Percentiles rank a stretch among this genome's conserved stretches.
Evolutionary conservation across 2,329 filamentous ascomycete genomes (phyloP).

Genomic region (Aspergillus eucalypticola): DNA sequence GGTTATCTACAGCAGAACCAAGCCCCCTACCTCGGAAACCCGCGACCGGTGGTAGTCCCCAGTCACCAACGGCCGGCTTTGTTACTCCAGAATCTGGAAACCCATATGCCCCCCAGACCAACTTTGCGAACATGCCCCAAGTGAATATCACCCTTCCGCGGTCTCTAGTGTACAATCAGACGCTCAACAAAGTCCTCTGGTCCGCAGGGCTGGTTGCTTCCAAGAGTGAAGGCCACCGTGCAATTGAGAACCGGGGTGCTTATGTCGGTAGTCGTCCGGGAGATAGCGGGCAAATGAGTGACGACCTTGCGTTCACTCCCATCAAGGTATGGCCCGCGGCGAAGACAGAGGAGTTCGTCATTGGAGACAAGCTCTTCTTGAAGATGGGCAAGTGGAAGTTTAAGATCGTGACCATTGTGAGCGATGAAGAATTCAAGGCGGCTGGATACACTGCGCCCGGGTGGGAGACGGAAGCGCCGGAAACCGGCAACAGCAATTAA

Average conservation of each 20-base stretch:
- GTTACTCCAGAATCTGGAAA: slow-evolving; percentile 40
- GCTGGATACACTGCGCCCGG: slow-evolving; percentile 51
- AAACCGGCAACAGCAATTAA: not conserved
- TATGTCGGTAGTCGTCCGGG: slow-evolving; percentile 50
- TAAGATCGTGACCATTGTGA: slow-evolving; percentile 57
- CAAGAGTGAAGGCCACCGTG: slow-evolving; percentile 53
- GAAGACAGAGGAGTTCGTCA: slow-evolving; percentile 51
- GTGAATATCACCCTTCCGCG: slow-evolving; percentile 48
- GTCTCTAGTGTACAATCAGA: slow-evolving; percentile 51
- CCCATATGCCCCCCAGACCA: slow-evolving; percentile 40
- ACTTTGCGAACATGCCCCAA: slow-evolving; percentile 40
- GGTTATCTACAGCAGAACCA: slow-evolving; percentile 35
- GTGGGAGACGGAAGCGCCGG: slow-evolving; percentile 44
- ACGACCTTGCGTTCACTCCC: slow-evolving; percentile 52
- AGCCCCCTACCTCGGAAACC: slow-evolving; percentile 32
- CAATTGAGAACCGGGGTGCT: slow-evolving; percentile 53
- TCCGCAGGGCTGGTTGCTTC: slow-evolving; percentile 54
- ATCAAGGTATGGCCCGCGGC: slow-evolving; percentile 47
- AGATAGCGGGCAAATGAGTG: slow-evolving; percentile 43
- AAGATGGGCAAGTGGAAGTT: slow-evolving; percentile 63
- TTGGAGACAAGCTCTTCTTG: slow-evolving; percentile 55
- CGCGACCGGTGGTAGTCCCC: slow-evolving; percentile 17
- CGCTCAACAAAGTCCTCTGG: slow-evolving; percentile 53
- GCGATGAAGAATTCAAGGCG: slow-evolving; percentile 54
- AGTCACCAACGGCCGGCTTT: slow-evolving; percentile 27